A percentile compares a stretch with the other conserved stretches of the same genome.
Conservation (phyloP, 2,329 filamentous ascomycete species). For the Colletotrichum ledebouriae region DNA sequence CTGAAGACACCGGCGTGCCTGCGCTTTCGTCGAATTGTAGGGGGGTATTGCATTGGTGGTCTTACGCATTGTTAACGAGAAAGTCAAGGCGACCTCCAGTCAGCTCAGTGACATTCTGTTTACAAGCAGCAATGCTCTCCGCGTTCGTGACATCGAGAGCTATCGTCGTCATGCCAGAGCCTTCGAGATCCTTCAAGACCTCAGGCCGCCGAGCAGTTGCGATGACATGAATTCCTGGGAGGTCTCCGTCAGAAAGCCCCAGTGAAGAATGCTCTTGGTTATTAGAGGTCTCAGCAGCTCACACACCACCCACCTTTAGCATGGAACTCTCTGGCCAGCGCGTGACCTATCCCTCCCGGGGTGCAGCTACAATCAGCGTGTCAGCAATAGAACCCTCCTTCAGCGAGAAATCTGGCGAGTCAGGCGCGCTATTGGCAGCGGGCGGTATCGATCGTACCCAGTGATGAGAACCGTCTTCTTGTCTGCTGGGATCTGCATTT, state of each 20-base stretch:
- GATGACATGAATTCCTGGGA: constrained; percentile 65
- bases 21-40: no score
- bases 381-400: constrained; percentile 12
- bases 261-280: not conserved
- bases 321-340: constrained; percentile 66
- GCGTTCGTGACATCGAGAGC: constrained; percentile 66
- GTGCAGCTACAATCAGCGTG: constrained; percentile 59
- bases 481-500: constrained; percentile 40
- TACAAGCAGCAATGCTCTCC: constrained; percentile 64
- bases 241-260: not conserved
- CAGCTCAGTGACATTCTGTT: constrained; percentile 59
- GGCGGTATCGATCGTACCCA: constrained; percentile 53
- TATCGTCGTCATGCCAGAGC: constrained; percentile 63
- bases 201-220: constrained; percentile 66
- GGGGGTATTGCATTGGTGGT: no score
- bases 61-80: constrained; percentile 71
- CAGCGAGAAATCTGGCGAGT: not conserved
- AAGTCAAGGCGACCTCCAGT: constrained; percentile 69
- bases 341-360: constrained; percentile 70
- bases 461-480: constrained; percentile 64
- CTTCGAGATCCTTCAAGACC: constrained; percentile 61
- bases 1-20: no score
- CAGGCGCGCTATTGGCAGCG: not conserved
- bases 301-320: constrained; percentile 56
- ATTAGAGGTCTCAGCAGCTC: not conserved